These are phyloP conservation scores for Fusarium sp. DNA, from an alignment of 2,329 filamentous ascomycete species.

Conservation along the genomic window DNA sequence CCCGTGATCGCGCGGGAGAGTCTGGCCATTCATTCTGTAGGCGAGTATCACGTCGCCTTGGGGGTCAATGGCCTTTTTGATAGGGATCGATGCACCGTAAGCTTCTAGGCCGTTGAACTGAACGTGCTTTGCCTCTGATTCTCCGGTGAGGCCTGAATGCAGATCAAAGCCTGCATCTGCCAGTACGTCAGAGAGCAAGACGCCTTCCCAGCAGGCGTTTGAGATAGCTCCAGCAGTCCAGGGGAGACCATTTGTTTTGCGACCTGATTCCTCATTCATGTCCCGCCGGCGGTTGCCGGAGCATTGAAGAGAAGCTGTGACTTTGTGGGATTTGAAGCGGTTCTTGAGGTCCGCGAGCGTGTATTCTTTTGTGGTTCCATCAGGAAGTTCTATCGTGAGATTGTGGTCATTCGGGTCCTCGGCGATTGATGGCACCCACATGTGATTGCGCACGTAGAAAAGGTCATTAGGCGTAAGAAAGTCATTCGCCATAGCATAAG, in stretches of 20 bases:
- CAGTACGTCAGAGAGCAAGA: conserved; percentile 63
- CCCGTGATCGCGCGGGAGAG: conserved; percentile 71
- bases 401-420: conserved; percentile 51
- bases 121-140: conserved; percentile 57
- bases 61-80: conserved; percentile 65
- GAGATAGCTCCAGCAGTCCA: conserved; percentile 69
- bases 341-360: conserved; percentile 61
- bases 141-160: conserved; percentile 46
- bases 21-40: conserved; percentile 71
- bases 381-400: conserved; percentile 63
- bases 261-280: conserved; percentile 59
- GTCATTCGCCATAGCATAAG: conserved; percentile 53
- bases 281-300: conserved; percentile 67
- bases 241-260: conserved; percentile 63
- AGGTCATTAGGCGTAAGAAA: conserved; percentile 64
- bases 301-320: conserved; percentile 67
- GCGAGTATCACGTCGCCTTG: conserved; percentile 71
- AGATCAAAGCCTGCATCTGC: conserved; percentile 62
- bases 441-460: conserved; percentile 69
- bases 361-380: conserved; percentile 62
- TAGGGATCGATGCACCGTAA: conserved; percentile 68
- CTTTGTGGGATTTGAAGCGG: conserved; percentile 58
- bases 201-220: conserved; percentile 67
- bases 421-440: conserved; percentile 65
- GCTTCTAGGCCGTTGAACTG: conserved; percentile 68